Conservation (phyloP, 2,329 filamentous ascomycete genomes). For the Blastomyces parvus region DNA sequence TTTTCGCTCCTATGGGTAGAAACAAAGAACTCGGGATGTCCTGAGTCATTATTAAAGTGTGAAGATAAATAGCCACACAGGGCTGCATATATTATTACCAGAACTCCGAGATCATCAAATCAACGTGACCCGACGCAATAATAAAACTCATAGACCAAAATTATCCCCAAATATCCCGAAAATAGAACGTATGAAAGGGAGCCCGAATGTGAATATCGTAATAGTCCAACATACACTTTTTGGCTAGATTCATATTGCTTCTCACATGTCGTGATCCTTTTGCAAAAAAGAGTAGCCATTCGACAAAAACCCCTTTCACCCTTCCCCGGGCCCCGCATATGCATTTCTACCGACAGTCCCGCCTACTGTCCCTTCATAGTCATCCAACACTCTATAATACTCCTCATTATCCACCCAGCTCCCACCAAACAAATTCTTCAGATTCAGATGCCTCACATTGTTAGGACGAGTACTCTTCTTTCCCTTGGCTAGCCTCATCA, state of each 20-base stretch:
- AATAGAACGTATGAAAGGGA: background rate
- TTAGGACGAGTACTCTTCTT: background rate
- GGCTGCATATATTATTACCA: background rate
- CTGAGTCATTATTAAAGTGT: background rate
- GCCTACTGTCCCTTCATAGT: constrained; percentile 13
- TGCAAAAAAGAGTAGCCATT: background rate
- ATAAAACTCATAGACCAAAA: background rate
- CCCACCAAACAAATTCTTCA: constrained; percentile 20
- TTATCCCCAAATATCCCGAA: background rate
- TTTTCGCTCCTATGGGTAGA: background rate
- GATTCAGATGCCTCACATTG: constrained; percentile 19
- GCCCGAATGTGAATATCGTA: no score
- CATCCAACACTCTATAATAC: constrained; percentile 28
- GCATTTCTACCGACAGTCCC: constrained; percentile 2
- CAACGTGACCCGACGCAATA: background rate
- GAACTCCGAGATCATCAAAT: background rate
- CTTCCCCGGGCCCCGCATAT: constrained; percentile 14
- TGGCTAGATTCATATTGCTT: background rate
- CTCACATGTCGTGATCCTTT: background rate
- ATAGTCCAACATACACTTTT: background rate
- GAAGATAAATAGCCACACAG: background rate
- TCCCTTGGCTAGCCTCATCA: background rate
- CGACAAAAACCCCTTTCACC: constrained; percentile 17
- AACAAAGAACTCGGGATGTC: background rate
- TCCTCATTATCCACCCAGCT: constrained; percentile 30